These are phyloP conservation scores for Amauroascus niger DNA, from an alignment of 2,329 filamentous ascomycete species.

Conservation along the genomic window DNA sequence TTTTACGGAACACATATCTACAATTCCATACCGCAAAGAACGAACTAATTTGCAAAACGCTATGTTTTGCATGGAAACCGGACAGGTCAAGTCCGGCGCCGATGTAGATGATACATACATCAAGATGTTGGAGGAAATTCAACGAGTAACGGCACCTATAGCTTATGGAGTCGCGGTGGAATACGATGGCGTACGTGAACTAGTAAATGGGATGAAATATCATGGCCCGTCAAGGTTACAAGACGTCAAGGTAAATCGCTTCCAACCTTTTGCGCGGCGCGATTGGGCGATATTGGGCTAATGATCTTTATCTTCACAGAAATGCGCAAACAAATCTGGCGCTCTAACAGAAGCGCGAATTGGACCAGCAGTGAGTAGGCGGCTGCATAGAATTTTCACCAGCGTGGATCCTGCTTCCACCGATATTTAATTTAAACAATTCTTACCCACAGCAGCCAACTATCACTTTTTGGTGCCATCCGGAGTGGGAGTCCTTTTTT, in stretches of 20 bases:
- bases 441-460: too few species aligned
- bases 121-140: slow-evolving; percentile 67
- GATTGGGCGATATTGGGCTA: background rate
- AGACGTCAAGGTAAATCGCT: slow-evolving; percentile 45
- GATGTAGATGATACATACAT: slow-evolving; percentile 57
- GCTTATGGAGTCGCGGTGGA: slow-evolving; percentile 58
- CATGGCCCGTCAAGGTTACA: slow-evolving; percentile 55
- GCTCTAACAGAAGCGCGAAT: slow-evolving; percentile 37
- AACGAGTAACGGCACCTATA: slow-evolving; percentile 60
- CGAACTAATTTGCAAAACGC: slow-evolving; percentile 41
- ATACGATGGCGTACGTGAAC: slow-evolving; percentile 48
- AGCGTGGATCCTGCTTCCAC: slow-evolving; percentile 38
- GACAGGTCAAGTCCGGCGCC: slow-evolving; percentile 63
- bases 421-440: slow-evolving; percentile 30
- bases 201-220: slow-evolving; percentile 51
- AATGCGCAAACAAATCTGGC: slow-evolving; percentile 42
- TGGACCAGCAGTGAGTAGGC: slow-evolving; percentile 40
- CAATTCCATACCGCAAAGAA: slow-evolving; percentile 56
- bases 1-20: slow-evolving; percentile 71
- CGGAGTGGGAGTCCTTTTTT: background rate
- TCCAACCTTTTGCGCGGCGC: background rate
- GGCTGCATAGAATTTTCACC: slow-evolving; percentile 43
- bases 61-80: slow-evolving; percentile 68
- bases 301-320: slow-evolving; percentile 23
- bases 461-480: background rate